phyloP scores from a whole-genome alignment of 192 early-diverging fungal genomes.

The Entomortierella parvispora region DNA sequence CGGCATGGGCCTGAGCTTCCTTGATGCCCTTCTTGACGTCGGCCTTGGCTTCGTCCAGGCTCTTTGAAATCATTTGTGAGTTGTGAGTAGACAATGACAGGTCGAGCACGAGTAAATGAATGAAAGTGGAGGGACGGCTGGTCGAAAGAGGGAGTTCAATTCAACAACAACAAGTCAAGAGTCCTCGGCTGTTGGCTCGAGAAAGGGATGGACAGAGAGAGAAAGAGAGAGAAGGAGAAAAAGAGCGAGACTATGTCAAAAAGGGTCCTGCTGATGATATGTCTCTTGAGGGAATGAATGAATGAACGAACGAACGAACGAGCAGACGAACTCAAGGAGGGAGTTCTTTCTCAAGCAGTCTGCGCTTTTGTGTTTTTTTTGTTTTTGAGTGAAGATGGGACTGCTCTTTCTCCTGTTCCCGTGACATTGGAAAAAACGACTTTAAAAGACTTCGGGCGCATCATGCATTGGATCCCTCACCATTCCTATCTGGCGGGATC shows the following conservation, averaged over 20 bases:
- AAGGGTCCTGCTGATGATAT: background rate
- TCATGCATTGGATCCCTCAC: background rate
- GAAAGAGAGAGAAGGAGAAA: background rate
- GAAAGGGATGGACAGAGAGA: background rate
- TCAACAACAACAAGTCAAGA: too few species aligned
- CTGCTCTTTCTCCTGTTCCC: too few species aligned
- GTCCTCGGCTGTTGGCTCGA: background rate
- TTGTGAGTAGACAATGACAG: background rate
- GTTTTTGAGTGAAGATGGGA: background rate
- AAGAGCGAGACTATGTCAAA: background rate
- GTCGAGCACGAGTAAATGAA: background rate
- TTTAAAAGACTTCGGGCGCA: too few species aligned
- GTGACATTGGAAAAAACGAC: too few species aligned
- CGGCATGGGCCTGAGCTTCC: slow-evolving; percentile 37
- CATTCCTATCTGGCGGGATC: slow-evolving; percentile 19
- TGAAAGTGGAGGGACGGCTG: too few species aligned
- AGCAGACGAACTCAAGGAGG: too few species aligned
- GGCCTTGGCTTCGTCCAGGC: slow-evolving; percentile 42
- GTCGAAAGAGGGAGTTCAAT: too few species aligned
- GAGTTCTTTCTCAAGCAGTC: too few species aligned
- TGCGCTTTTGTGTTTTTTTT: too few species aligned
- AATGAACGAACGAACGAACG: too few species aligned
- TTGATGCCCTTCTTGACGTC: slow-evolving; percentile 40
- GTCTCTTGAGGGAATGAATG: background rate
- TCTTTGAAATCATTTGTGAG: slow-evolving; percentile 36